Evolutionary conservation across 1,139 yeast species (phyloP).

Genomic region (Suhomyces panamericanus): DNA sequence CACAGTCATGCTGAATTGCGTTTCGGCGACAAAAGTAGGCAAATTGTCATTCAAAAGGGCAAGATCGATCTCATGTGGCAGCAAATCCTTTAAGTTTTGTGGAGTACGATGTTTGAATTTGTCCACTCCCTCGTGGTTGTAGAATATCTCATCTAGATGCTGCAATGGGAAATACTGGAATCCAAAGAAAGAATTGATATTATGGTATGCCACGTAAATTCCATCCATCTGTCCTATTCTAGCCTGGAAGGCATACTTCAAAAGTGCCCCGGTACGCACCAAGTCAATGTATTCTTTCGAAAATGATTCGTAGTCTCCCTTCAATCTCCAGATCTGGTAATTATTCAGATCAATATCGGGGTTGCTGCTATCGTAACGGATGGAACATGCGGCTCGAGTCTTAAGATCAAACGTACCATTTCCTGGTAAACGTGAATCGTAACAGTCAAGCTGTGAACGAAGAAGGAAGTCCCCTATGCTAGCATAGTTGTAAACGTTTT

Average conservation of each 20-base stretch:
- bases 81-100: conserved; percentile 29
- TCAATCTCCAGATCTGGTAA: conserved; percentile 62
- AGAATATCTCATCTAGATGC: conserved; percentile 59
- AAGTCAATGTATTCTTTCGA: conserved; percentile 79
- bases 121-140: conserved; percentile 21
- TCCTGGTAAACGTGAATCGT: conserved; percentile 76
- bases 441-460: conserved; percentile 91
- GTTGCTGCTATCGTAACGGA: conserved; percentile 73
- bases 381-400: conserved; percentile 86
- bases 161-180: conserved; percentile 81
- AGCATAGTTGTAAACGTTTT: conserved; percentile 66
- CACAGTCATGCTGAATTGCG: conserved; percentile 68
- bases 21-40: conserved; percentile 61
- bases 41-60: conserved; percentile 29
- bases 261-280: conserved; percentile 65
- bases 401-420: conserved; percentile 91
- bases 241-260: conserved; percentile 89
- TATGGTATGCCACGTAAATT: conserved; percentile 88
- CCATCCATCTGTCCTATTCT: conserved; percentile 98
- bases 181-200: conserved; percentile 77
- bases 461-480: conserved; percentile 66
- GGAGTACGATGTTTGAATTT: conserved; percentile 31
- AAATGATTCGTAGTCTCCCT: conserved; percentile 73
- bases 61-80: conserved; percentile 17
- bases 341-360: conserved; percentile 56